A percentile compares a stretch with the other conserved stretches of the same genome.
Conservation (phyloP, 192 early-diverging fungal species). For the Chytriomyces hyalinus region DNA sequence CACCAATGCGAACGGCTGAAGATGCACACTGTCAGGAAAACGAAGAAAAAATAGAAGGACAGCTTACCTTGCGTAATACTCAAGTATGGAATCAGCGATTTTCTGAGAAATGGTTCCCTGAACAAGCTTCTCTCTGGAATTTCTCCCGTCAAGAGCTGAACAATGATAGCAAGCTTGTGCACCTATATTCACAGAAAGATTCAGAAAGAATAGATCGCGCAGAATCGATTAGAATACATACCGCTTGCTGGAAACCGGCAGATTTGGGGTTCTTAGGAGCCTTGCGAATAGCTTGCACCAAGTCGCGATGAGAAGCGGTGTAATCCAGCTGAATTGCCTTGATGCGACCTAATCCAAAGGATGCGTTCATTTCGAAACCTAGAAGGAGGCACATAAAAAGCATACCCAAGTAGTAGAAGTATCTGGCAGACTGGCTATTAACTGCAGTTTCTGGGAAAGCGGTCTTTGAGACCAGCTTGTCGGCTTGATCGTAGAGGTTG, state of each 20-base stretch:
- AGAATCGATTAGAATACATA: conserved; percentile 38
- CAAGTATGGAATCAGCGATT: conserved; percentile 89
- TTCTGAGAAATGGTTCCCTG: conserved; percentile 81
- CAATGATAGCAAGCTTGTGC: conserved; percentile 94
- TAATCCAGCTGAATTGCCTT: conserved; percentile 99
- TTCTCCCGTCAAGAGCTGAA: conserved; percentile 98
- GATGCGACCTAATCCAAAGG: conserved; percentile 68
- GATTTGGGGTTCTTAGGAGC: conserved; percentile 81
- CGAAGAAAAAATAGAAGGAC: neutral
- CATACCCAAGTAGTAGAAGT: conserved; percentile 91
- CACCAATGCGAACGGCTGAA: conserved; percentile 90
- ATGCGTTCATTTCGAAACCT: neutral
- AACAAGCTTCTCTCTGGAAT: conserved; percentile 96
- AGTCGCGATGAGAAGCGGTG: conserved; percentile 82
- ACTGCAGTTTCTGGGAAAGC: conserved; percentile 85
- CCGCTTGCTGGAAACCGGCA: conserved; percentile 95
- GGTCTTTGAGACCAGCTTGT: conserved; percentile 92
- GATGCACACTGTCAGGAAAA: conserved; percentile 2
- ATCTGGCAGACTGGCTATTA: conserved; percentile 92
- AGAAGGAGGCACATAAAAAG: neutral
- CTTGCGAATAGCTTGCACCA: conserved; percentile 95
- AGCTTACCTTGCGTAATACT: conserved; percentile 83
- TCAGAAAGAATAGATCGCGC: neutral
- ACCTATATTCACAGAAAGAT: conserved; percentile 55
- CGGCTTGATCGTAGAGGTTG: conserved; percentile 97